Percentiles rank a stretch among this genome's conserved stretches.
These are phyloP conservation scores for Lenzites betulinus DNA, from an alignment of 768 basidiomycete genomes.

Conservation along the genomic window DNA sequence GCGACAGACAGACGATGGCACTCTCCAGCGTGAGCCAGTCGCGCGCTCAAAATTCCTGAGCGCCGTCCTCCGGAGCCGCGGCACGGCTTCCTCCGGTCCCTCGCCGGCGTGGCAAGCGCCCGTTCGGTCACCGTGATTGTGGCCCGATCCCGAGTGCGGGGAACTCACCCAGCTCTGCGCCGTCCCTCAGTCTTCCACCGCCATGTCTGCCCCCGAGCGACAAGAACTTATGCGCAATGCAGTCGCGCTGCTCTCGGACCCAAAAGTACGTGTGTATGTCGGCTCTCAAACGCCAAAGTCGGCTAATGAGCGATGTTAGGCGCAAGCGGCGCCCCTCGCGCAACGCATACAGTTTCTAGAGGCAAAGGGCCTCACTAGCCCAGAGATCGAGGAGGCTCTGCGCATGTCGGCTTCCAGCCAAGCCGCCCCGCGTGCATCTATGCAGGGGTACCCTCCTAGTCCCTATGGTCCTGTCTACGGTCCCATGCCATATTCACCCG, in stretches of 20 bases:
- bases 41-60: slow-evolving; percentile 16
- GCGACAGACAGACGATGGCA: slow-evolving; percentile 15
- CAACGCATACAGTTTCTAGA: slow-evolving; percentile 95
- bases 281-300: background rate
- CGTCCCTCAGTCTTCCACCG: background rate
- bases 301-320: slow-evolving; percentile 43
- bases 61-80: slow-evolving; percentile 8
- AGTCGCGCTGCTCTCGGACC: slow-evolving; percentile 82
- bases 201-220: slow-evolving; percentile 57
- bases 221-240: slow-evolving; percentile 81
- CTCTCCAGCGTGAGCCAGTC: slow-evolving; percentile 1
- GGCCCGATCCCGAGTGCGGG: slow-evolving; percentile 11
- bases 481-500: slow-evolving; percentile 39
- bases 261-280: slow-evolving; percentile 54
- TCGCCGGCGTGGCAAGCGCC: slow-evolving; percentile 10
- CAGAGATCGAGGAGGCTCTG: slow-evolving; percentile 87
- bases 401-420: slow-evolving; percentile 52
- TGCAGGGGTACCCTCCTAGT: slow-evolving; percentile 23
- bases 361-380: slow-evolving; percentile 81
- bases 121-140: slow-evolving; percentile 3
- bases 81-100: slow-evolving; percentile 20
- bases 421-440: slow-evolving; percentile 15
- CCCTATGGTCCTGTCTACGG: slow-evolving; percentile 48
- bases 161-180: background rate
- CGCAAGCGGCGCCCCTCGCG: slow-evolving; percentile 73